Evolutionary conservation across 2,329 filamentous ascomycete species (phyloP).

Genomic region (Davidsoniella neocaledoniae): DNA sequence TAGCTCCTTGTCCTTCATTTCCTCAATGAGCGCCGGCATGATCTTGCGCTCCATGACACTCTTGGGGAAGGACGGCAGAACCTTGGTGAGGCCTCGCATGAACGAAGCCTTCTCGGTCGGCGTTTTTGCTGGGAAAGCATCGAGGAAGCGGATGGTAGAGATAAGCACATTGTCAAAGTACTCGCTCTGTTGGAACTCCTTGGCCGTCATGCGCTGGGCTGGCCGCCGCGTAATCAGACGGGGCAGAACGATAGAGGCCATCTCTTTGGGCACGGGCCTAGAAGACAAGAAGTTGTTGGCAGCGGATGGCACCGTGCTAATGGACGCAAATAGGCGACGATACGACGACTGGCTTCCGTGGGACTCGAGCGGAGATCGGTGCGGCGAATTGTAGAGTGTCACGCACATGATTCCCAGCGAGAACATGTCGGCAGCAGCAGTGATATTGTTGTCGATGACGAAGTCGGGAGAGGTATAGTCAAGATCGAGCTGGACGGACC

Average conservation of each 20-base stretch:
- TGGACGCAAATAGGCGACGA: conserved; percentile 64
- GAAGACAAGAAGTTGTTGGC: conserved; percentile 75
- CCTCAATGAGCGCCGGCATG: conserved; percentile 72
- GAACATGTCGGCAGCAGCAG: conserved; percentile 77
- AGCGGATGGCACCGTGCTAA: conserved; percentile 60
- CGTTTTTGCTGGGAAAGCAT: conserved; percentile 81
- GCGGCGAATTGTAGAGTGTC: conserved; percentile 87
- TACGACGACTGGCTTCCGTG: conserved; percentile 70
- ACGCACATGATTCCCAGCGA: conserved; percentile 78
- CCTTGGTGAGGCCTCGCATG: conserved; percentile 70
- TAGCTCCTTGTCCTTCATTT: conserved; percentile 82
- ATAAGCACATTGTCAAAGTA: conserved; percentile 97
- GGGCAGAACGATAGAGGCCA: conserved; percentile 61
- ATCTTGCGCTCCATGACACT: conserved; percentile 92
- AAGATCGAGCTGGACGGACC: conserved; percentile 70
- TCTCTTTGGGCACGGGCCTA: conserved; percentile 60
- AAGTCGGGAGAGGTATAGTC: conserved; percentile 95
- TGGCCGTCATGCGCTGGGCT: conserved; percentile 71
- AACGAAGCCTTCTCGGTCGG: conserved; percentile 82
- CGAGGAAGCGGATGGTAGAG: conserved; percentile 88
- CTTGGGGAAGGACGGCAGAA: conserved; percentile 81
- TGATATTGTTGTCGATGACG: conserved; percentile 77
- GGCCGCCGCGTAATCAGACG: conserved; percentile 74
- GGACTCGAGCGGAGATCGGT: conserved; percentile 68
- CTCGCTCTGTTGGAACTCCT: conserved; percentile 83